A percentile compares a stretch with the other conserved stretches of the same genome.
phyloP scores from a whole-genome alignment of 2,329 filamentous ascomycete species.

The Alternaria incomplexa region DNA sequence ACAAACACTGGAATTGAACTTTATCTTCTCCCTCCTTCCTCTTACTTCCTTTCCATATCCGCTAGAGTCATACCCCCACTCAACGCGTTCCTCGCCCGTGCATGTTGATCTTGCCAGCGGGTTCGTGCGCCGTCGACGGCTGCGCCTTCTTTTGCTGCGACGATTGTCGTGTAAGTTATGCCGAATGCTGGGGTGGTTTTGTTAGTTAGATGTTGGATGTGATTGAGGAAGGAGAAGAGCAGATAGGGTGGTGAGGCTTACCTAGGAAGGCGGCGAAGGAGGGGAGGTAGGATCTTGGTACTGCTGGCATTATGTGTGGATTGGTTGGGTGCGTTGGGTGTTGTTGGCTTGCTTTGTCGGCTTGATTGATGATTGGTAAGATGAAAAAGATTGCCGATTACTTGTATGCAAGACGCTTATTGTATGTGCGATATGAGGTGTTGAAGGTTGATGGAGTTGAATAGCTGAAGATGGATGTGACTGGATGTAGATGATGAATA shows the following conservation, averaged over 20 bases:
- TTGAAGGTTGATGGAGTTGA: neutral
- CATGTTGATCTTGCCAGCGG: conserved; percentile 43
- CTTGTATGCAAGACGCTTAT: neutral
- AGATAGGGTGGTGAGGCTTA: conserved; percentile 13
- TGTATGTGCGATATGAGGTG: neutral
- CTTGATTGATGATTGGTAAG: neutral
- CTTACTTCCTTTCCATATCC: conserved; percentile 3
- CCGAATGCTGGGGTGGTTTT: conserved; percentile 22
- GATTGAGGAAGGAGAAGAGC: neutral
- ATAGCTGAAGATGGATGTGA: neutral
- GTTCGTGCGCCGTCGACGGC: conserved; percentile 41
- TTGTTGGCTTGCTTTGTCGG: neutral
- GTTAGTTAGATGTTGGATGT: conserved; percentile 7
- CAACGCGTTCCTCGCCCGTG: conserved; percentile 21
- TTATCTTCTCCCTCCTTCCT: neutral
- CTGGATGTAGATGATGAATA: neutral
- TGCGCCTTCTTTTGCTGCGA: conserved; percentile 41
- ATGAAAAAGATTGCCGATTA: neutral
- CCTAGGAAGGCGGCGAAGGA: conserved; percentile 42
- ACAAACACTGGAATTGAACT: neutral
- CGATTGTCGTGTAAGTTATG: conserved; percentile 42
- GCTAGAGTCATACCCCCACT: conserved; percentile 15
- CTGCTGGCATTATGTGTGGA: conserved; percentile 34
- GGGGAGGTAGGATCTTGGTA: conserved; percentile 41
- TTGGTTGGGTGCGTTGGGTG: neutral